phyloP scores from a whole-genome alignment of 306 rosid species.

The Lablab purpureus region DNA sequence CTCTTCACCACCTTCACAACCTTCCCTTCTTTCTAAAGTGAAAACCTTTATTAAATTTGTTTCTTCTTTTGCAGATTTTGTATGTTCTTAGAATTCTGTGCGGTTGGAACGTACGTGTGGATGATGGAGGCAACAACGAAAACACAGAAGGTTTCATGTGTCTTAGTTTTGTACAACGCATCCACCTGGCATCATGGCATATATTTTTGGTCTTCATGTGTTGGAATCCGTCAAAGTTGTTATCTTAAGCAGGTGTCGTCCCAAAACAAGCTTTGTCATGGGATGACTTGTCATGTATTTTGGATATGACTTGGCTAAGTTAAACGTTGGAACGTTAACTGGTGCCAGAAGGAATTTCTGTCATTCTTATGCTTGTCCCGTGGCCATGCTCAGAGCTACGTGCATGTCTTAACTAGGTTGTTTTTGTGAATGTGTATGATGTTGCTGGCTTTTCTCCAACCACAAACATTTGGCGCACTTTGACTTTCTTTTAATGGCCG shows the following conservation, averaged over 20 bases:
- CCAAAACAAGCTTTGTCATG: background rate
- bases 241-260: background rate
- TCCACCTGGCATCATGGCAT: background rate
- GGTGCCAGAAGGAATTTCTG: background rate
- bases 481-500: background rate
- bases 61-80: background rate
- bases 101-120: conserved; percentile 16
- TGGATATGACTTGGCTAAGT: background rate
- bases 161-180: background rate
- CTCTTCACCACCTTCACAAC: conserved; percentile 24
- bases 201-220: conserved; percentile 12
- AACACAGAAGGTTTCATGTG: background rate
- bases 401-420: background rate
- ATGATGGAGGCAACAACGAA: background rate
- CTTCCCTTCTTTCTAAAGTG: conserved; percentile 13
- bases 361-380: background rate
- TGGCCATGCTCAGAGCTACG: background rate
- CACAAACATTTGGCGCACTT: background rate
- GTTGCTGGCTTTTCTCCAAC: background rate
- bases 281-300: background rate
- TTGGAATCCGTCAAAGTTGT: conserved; percentile 37
- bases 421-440: background rate
- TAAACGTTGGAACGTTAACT: background rate
- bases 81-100: background rate
- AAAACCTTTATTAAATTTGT: background rate